These are phyloP conservation scores for Sporobolomyces phaffii DNA, from an alignment of 768 basidiomycete species.

Conservation along the genomic window DNA sequence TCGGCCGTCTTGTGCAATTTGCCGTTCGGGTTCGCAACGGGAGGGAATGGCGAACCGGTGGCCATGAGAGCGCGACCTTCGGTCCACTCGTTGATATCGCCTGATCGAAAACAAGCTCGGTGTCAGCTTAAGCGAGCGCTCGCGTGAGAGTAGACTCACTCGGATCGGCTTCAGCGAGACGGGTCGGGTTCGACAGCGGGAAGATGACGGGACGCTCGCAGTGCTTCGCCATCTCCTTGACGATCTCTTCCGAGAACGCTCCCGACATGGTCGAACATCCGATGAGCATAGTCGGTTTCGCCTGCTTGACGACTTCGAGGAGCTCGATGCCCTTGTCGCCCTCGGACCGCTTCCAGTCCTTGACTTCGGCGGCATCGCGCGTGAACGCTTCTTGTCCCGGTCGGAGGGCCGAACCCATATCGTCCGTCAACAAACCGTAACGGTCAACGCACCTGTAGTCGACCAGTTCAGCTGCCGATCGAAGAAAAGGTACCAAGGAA, in stretches of 20 bases:
- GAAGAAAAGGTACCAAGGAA: not conserved
- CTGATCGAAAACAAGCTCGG: slow-evolving; percentile 17
- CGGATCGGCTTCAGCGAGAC: slow-evolving; percentile 67
- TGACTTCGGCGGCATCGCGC: slow-evolving; percentile 45
- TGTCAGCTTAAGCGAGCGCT: not conserved
- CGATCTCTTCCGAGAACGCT: slow-evolving; percentile 64
- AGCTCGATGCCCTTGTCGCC: slow-evolving; percentile 53
- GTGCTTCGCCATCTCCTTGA: slow-evolving; percentile 57
- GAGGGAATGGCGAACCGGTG: slow-evolving; percentile 73
- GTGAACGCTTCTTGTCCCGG: slow-evolving; percentile 56
- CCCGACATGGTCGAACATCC: slow-evolving; percentile 74
- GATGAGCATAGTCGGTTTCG: slow-evolving; percentile 75
- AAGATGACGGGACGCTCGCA: slow-evolving; percentile 74
- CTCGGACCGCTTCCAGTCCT: slow-evolving; percentile 24
- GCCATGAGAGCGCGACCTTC: slow-evolving; percentile 71
- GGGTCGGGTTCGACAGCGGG: slow-evolving; percentile 76
- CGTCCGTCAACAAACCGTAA: slow-evolving; percentile 37
- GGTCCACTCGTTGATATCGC: slow-evolving; percentile 70
- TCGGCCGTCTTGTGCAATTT: slow-evolving; percentile 53
- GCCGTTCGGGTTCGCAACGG: slow-evolving; percentile 60
- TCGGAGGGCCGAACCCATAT: slow-evolving; percentile 40
- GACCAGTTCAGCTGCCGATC: no score
- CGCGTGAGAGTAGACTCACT: slow-evolving; percentile 1
- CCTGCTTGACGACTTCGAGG: slow-evolving; percentile 63
- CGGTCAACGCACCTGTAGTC: slow-evolving; percentile 39